Base-by-base conservation (phyloP, 306 rosid genomes). In the Luffa aegyptiaca region DNA sequence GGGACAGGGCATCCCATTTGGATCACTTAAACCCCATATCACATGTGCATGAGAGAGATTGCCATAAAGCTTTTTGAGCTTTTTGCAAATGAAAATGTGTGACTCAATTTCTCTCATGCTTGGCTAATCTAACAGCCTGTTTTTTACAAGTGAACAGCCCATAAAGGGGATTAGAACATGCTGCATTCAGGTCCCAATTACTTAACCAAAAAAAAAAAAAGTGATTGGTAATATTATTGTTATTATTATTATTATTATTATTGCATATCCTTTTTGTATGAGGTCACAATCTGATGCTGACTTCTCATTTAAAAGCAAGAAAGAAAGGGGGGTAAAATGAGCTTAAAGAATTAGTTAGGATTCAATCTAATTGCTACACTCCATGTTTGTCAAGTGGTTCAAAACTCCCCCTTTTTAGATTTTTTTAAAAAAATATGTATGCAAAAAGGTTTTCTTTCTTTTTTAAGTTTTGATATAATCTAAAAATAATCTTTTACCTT, bases 1-100 rank as follows among this genome's bases (percentile, higher is more conserved):
- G 58, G 77, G 77, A 72, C 77, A 72, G 21, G 16, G 14, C 51
- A 39, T 48, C 77, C 42, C 77, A 45, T 72, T 45, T 72, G 42
- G 77, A 48, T 72, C 58, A 70, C 76, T 70, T 70, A 70, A 69
- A 70, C 37, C 76, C 76, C 76, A 70, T 70, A 70, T 44, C 75
- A 72, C 77, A 72, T 72, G 76, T 20, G 42, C 58, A n/a, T 69
- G 49, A 66, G 26, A 39, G 44, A 63, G 6, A 63, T 13, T 10
- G 44, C 0, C 4, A 13, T 20, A 8, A 2, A 56, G 1, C 62
- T 56, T 56, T 56, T 6, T 56, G 33, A 56, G 13, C 33, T 56
- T 33, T 62, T 26, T 13, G 6, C 18, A 62, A 33, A 62, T 62
- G 41, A 62, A 11, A 62, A 62, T 62, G 41, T 62, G 69, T 62